A percentile compares a stretch with the other conserved stretches of the same genome.
phyloP scores from a whole-genome alignment of 176 grass and related monocot genomes.

The Musa troglodytarum region DNA sequence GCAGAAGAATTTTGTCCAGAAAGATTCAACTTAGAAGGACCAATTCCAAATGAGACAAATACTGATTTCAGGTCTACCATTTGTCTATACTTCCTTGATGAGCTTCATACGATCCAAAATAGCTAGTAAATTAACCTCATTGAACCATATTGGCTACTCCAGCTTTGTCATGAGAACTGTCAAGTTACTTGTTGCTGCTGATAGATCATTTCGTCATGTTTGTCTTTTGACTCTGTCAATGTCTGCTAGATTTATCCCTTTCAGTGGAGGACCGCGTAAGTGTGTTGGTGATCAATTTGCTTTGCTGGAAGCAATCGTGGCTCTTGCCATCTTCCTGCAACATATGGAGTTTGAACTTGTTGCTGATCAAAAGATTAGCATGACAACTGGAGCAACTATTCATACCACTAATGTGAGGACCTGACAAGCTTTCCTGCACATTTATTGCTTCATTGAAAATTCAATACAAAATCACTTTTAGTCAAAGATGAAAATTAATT shows the following conservation, averaged over 20 bases:
- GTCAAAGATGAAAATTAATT: not conserved
- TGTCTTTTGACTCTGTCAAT: not conserved
- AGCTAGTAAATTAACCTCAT: not conserved
- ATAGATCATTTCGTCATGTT: not conserved
- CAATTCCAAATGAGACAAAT: slow-evolving; percentile 84
- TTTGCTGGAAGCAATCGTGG: slow-evolving; percentile 87
- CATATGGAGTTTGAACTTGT: slow-evolving; percentile 66
- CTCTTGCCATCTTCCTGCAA: slow-evolving; percentile 74
- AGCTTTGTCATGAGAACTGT: not conserved
- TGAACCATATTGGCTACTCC: not conserved
- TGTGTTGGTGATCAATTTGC: slow-evolving; percentile 99
- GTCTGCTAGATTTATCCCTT: slow-evolving; percentile 71
- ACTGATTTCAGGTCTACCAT: slow-evolving; percentile 74
- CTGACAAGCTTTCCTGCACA: not conserved
- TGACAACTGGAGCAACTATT: slow-evolving; percentile 99
- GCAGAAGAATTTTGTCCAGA: slow-evolving; percentile 84
- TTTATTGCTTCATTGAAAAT: slow-evolving; percentile 14
- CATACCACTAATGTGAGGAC: slow-evolving; percentile 77
- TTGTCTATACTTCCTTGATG: not conserved
- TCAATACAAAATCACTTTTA: not conserved
- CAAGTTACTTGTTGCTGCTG: no score
- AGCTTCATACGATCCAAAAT: slow-evolving; percentile 4
- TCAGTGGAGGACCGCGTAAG: slow-evolving; percentile 96
- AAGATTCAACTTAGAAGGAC: slow-evolving; percentile 85
- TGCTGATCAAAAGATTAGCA: slow-evolving; percentile 86